A percentile compares a stretch with the other conserved stretches of the same genome.
These are phyloP conservation scores for Mycena metata DNA, from an alignment of 768 basidiomycete species.

Conservation along the genomic window DNA sequence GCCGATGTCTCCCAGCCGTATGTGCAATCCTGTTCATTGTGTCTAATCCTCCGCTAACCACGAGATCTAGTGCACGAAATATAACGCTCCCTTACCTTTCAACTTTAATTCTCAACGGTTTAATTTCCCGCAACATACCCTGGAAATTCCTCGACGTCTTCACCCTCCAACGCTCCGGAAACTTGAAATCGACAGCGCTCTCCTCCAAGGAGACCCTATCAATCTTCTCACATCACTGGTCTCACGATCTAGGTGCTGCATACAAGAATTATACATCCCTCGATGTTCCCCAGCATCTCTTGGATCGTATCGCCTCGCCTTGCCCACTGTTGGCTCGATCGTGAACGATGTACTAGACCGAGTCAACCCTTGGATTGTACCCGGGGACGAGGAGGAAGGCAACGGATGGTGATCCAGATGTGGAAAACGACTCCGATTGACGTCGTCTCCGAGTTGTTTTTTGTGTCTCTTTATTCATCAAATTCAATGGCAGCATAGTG, in stretches of 20 bases:
- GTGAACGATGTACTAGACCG: too few relatives aligned
- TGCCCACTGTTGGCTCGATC: not conserved
- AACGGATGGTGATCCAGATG: too few relatives aligned
- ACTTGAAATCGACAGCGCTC: not conserved
- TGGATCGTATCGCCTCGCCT: not conserved
- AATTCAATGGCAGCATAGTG: too few relatives aligned
- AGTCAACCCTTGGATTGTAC: too few relatives aligned
- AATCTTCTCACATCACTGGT: not conserved
- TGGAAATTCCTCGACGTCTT: not conserved
- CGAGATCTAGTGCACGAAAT: too few relatives aligned
- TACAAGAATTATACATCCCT: not conserved
- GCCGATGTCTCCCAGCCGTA: too few relatives aligned
- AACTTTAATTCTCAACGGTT: not conserved
- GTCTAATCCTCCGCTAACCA: too few relatives aligned
- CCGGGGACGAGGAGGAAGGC: too few relatives aligned
- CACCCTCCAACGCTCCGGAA: not conserved
- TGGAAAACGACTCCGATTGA: too few relatives aligned
- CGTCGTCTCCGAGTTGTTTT: too few relatives aligned
- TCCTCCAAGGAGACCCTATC: not conserved
- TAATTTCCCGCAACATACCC: not conserved
- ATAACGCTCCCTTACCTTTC: not conserved
- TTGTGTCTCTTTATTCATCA: too few relatives aligned
- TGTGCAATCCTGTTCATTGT: too few relatives aligned
- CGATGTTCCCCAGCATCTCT: not conserved
- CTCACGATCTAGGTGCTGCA: not conserved